Percentiles rank a stretch among this genome's conserved stretches.
Conservation (phyloP, 306 rosid genomes). For the Vigna nakashimae region DNA sequence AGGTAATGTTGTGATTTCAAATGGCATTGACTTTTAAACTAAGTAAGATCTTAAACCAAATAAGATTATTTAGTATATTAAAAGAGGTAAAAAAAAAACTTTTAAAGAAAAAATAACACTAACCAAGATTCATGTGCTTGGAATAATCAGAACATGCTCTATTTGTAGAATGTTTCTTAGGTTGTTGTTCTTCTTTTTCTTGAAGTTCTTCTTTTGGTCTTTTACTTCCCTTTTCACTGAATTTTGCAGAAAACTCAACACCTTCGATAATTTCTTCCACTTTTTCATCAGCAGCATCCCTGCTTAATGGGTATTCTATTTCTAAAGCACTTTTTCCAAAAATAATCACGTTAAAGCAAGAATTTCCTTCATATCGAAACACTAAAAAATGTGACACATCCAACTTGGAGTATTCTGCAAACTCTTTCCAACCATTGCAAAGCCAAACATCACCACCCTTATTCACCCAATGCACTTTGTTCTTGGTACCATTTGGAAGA, state of each 20-base stretch:
- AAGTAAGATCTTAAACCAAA: too few relatives aligned
- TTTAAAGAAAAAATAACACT: not conserved
- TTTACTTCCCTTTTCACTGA: not conserved
- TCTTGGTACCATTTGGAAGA: conserved; percentile 43
- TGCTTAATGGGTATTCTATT: conserved; percentile 20
- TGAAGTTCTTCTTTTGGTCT: not conserved
- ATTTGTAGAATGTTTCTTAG: not conserved
- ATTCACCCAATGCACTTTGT: conserved; percentile 30
- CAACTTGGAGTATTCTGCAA: conserved; percentile 17
- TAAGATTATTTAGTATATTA: too few relatives aligned
- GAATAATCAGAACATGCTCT: not conserved
- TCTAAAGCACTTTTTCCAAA: conserved; percentile 3
- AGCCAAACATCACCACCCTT: conserved; percentile 25
- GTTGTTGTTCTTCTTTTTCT: not conserved
- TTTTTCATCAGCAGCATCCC: not conserved
- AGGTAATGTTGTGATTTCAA: too few relatives aligned
- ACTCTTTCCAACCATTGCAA: conserved; percentile 36
- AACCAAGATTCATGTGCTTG: not conserved
- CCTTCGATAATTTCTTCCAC: not conserved
- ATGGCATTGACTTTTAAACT: too few relatives aligned
- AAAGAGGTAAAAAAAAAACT: too few relatives aligned
- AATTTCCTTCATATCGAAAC: conserved; percentile 35
- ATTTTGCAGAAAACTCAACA: not conserved
- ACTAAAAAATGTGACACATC: conserved; percentile 25
- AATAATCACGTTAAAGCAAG: conserved; percentile 17